These are phyloP conservation scores for Lagenaria siceraria DNA, from an alignment of 306 rosid genomes.

Conservation along the genomic window DNA sequence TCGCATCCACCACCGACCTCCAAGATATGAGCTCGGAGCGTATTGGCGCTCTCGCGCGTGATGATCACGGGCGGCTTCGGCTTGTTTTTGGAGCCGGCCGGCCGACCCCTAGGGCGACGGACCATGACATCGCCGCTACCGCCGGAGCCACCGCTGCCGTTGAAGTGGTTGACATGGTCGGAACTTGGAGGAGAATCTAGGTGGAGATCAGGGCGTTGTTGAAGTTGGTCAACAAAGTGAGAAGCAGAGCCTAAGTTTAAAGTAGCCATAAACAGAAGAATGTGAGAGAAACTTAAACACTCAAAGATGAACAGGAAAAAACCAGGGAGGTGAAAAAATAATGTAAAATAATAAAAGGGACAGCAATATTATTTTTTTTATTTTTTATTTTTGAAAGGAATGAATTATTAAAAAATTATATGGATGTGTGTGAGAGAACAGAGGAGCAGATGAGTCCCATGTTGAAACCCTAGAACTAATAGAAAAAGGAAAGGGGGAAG, in stretches of 20 bases:
- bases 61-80: constrained; percentile 9
- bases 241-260: constrained; percentile 13
- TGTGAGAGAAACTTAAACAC: constrained; percentile 8
- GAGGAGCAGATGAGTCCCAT: not conserved
- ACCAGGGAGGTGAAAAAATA: constrained; percentile 4
- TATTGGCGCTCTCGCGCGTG: constrained; percentile 8
- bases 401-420: not conserved
- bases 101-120: constrained; percentile 9
- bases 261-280: constrained; percentile 9
- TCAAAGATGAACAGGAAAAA: constrained; percentile 13
- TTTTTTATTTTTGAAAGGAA: not conserved
- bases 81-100: constrained; percentile 13
- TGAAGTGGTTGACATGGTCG: constrained; percentile 6
- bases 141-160: not conserved
- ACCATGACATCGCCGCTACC: constrained; percentile 1
- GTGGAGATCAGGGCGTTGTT: constrained; percentile 12
- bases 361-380: not conserved
- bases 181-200: not conserved
- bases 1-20: constrained; percentile 4
- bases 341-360: constrained; percentile 11
- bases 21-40: constrained; percentile 12
- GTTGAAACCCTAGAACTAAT: constrained; percentile 7
- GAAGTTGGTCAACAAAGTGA: constrained; percentile 11
- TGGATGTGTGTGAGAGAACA: not conserved
- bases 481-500: not conserved